Conservation (phyloP, 192 early-diverging fungal species). For the Oehlia diaphana region DNA sequence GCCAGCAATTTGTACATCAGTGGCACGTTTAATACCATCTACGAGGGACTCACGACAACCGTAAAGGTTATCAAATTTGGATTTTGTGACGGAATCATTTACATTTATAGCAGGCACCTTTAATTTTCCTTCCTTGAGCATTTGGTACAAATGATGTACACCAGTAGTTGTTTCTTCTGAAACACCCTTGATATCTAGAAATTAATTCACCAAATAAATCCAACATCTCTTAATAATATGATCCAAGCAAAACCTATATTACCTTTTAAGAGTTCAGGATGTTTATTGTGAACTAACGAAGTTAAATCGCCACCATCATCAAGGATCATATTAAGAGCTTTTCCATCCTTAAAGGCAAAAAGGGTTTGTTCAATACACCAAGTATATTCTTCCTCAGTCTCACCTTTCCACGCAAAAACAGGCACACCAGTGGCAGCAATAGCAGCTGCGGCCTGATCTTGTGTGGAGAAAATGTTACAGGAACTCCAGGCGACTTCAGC, state of each 20-base stretch:
- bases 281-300: constrained; percentile 92
- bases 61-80: constrained; percentile 99
- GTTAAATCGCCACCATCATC: constrained; percentile 99
- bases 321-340: constrained; percentile 98
- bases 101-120: constrained; percentile 99
- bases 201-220: neutral
- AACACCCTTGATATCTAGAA: constrained; percentile 78
- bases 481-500: constrained; percentile 84
- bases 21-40: constrained; percentile 97
- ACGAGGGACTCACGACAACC: constrained; percentile 99
- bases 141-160: constrained; percentile 99
- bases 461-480: constrained; percentile 89
- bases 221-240: neutral
- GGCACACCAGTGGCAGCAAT: constrained; percentile 95
- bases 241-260: neutral
- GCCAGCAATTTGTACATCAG: constrained; percentile 99
- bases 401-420: constrained; percentile 99
- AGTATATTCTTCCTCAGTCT: constrained; percentile 98
- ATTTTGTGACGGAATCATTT: constrained; percentile 99
- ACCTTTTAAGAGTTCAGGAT: constrained; percentile 79
- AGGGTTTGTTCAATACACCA: constrained; percentile 99
- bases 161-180: constrained; percentile 99
- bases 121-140: constrained; percentile 93
- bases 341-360: constrained; percentile 86
- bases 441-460: constrained; percentile 98